Base-by-base conservation (phyloP, 1,284 basidiomycete genomes). In the Boletus hoseneyae region DNA sequence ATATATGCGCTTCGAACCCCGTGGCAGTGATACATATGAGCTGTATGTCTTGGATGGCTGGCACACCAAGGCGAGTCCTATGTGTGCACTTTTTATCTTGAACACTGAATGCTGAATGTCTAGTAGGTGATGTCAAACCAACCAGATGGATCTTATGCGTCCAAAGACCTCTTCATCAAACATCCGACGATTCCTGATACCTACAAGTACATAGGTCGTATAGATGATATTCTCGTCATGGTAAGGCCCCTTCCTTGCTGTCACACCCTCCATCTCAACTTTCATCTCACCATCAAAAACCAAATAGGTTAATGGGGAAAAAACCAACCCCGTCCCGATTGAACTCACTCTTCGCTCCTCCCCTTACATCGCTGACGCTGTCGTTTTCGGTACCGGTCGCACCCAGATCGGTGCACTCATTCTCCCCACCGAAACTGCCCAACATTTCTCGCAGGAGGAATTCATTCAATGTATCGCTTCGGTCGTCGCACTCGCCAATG, bases 151-250 rank as follows among this genome's bases (percentile, higher is more conserved):
- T 76, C 77, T 8, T 85, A 80, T 57, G 77, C 78, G 3, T 81
- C 79, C 9, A 80, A 77, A 50, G 83, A 85, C 56, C 68, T 83
- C 10, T 79, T 83, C 52, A 55, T 74, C 9, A 71, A 70, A 43
- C 77, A 83, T 47, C 63, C 71, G 0, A 68, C 66, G 3, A 70
- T 73, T 48, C 57, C 61, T 8, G 63, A 73, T 42, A 66, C 69
- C 32, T 80, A 75, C 65, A 78, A 78, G 55, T 81, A 80, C 48
- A 68, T 81, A 35, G 83, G 83, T 2, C 67, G 83, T 21, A 64
- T 80, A 37, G 83, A 85, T 57, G 82, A 85, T 54, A 82, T 79
- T 0, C 69, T 80, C 4, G 74, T 79, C 8, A 72, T 72, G 57
- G 63, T 64, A 47, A n/a, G 50, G 10, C 25, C 25, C 11, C 6